Conservation (phyloP, 352 stramenopile genomes). For the Bremia lactucae region DNA sequence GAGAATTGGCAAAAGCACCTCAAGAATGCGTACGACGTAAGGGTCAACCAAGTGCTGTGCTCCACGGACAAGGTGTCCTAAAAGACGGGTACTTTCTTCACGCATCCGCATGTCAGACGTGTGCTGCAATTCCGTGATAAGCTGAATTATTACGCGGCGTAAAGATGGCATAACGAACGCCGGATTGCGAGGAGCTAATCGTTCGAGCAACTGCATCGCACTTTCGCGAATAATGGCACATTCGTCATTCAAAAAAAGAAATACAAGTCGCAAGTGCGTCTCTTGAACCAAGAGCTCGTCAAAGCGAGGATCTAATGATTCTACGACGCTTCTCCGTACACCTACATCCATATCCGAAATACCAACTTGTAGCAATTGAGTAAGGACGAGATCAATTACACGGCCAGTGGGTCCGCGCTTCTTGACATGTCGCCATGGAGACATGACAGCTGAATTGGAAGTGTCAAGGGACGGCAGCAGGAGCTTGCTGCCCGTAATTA, state of each 20-base stretch:
- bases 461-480: constrained; percentile 34
- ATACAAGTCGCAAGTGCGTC: constrained; percentile 88
- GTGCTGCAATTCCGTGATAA: constrained; percentile 93
- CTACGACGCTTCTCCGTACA: constrained; percentile 90
- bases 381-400: constrained; percentile 91
- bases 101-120: constrained; percentile 74
- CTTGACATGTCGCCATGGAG: constrained; percentile 51
- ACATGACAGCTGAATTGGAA: constrained; percentile 12
- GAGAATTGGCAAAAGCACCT: constrained; percentile 82
- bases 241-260: constrained; percentile 94
- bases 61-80: constrained; percentile 74
- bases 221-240: constrained; percentile 78
- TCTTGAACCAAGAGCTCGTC: constrained; percentile 90
- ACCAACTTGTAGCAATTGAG: constrained; percentile 86
- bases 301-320: constrained; percentile 87
- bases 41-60: constrained; percentile 82
- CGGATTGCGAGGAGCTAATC: constrained; percentile 91
- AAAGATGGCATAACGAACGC: constrained; percentile 92
- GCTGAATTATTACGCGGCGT: constrained; percentile 87
- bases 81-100: constrained; percentile 84
- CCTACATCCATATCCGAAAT: constrained; percentile 87
- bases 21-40: constrained; percentile 65
- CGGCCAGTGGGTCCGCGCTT: constrained; percentile 75
- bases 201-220: constrained; percentile 89
- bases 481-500: constrained; percentile 74